A percentile compares a stretch with the other conserved stretches of the same genome.
phyloP scores from a whole-genome alignment of 768 basidiomycete species.

The Xerocomellus intermedius region DNA sequence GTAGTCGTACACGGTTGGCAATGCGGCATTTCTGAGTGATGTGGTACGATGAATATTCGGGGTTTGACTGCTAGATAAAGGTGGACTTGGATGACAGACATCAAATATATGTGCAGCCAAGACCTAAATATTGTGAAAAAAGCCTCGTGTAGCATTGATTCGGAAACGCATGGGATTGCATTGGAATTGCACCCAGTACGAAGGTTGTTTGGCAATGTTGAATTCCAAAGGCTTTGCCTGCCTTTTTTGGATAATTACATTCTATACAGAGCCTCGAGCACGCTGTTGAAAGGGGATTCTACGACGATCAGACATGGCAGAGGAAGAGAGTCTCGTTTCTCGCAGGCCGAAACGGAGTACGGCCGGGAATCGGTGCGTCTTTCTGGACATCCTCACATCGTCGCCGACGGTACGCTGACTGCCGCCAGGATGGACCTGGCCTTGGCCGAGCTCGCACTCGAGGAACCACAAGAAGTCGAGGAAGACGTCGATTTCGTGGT shows the following conservation, averaged over 20 bases:
- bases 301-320: slow-evolving; percentile 12
- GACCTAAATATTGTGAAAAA: too few species aligned
- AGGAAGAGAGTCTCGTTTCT: slow-evolving; percentile 36
- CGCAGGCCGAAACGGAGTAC: slow-evolving; percentile 70
- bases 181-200: too few species aligned
- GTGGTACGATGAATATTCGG: too few species aligned
- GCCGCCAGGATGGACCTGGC: slow-evolving; percentile 69
- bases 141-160: too few species aligned
- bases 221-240: slow-evolving; percentile 10
- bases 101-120: too few species aligned
- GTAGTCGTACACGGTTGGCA: too few species aligned
- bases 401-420: slow-evolving; percentile 2
- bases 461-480: slow-evolving; percentile 56
- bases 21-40: too few species aligned
- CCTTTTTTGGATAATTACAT: slow-evolving; percentile 1
- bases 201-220: slow-evolving; percentile 14
- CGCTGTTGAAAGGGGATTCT: background rate
- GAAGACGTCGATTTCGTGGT: slow-evolving; percentile 73
- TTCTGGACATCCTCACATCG: background rate
- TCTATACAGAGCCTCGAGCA: background rate
- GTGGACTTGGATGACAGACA: too few species aligned
- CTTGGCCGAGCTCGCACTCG: slow-evolving; percentile 53
- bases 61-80: too few species aligned
- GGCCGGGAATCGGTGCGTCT: slow-evolving; percentile 69
- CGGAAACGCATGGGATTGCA: too few species aligned